Percentiles rank a stretch among this genome's conserved stretches.
phyloP scores from a whole-genome alignment of 148 eudicot genomes.

The Rhododendron molle region DNA sequence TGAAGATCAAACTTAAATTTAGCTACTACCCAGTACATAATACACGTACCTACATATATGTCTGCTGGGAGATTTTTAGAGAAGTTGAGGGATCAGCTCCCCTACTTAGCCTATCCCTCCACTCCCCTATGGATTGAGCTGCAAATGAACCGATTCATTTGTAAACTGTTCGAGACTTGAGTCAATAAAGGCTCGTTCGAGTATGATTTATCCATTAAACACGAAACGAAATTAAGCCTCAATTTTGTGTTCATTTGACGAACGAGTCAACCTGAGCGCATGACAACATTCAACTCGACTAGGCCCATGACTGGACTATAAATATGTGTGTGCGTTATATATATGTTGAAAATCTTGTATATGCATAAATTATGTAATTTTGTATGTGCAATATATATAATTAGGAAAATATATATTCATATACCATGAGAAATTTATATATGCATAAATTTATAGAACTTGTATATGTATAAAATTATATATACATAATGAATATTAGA shows the following conservation, averaged over 20 bases:
- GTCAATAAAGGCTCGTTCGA: not conserved
- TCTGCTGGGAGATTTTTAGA: not conserved
- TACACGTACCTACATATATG: not conserved
- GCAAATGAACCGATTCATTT: not conserved
- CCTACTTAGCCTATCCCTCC: not conserved
- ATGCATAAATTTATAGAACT: no score
- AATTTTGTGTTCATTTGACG: not conserved
- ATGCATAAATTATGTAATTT: no score
- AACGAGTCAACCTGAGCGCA: not conserved
- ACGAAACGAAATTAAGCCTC: not conserved
- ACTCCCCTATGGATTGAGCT: not conserved
- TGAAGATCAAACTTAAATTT: not conserved
- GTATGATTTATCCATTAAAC: not conserved
- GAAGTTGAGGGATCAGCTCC: not conserved
- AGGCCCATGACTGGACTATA: no score
- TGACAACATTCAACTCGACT: not conserved
- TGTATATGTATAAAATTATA: no score
- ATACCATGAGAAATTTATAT: no score
- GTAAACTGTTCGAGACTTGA: not conserved
- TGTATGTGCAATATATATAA: no score
- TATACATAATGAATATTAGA: no score
- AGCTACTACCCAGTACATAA: not conserved
- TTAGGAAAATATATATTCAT: no score
- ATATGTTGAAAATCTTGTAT: no score
- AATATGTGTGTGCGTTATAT: no score